These are phyloP conservation scores for Bacidia rubella DNA, from an alignment of 495 filamentous ascomycete species.

Conservation along the genomic window DNA sequence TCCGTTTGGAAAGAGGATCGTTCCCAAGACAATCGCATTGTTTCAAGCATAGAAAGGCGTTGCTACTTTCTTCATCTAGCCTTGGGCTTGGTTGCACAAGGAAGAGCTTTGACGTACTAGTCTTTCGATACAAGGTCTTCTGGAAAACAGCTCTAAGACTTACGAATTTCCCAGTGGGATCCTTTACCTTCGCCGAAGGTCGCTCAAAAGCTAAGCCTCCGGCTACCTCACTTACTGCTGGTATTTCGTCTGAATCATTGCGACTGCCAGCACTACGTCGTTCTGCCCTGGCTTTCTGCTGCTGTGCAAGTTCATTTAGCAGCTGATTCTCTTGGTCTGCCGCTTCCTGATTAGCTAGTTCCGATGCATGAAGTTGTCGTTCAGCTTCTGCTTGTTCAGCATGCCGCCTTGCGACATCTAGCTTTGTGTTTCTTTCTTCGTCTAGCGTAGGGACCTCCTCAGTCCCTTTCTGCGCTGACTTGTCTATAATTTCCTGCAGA, in stretches of 20 bases:
- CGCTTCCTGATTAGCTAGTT: slow-evolving; percentile 33
- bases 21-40: slow-evolving; percentile 44
- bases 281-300: slow-evolving; percentile 35
- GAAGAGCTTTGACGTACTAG: slow-evolving; percentile 22
- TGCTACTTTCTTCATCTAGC: slow-evolving; percentile 5
- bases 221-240: slow-evolving; percentile 24
- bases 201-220: slow-evolving; percentile 57
- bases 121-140: slow-evolving; percentile 43
- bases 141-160: slow-evolving; percentile 52
- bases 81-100: slow-evolving; percentile 9
- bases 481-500: slow-evolving; percentile 78
- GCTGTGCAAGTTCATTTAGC: slow-evolving; percentile 59
- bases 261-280: slow-evolving; percentile 25
- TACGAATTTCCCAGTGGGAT: slow-evolving; percentile 39
- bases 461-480: slow-evolving; percentile 60
- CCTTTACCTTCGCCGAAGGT: slow-evolving; percentile 41
- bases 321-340: slow-evolving; percentile 59
- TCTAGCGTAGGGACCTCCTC: slow-evolving; percentile 72
- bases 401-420: slow-evolving; percentile 38
- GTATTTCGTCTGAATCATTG: neutral
- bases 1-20: slow-evolving; percentile 46
- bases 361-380: slow-evolving; percentile 19
- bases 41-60: slow-evolving; percentile 58
- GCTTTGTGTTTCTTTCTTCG: slow-evolving; percentile 64
- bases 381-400: slow-evolving; percentile 32